Evolutionary conservation across 177 flowering plant species (phyloP), one percentile per base, ranked within the genome.

Genomic region (Vitis hybrid): DNA sequence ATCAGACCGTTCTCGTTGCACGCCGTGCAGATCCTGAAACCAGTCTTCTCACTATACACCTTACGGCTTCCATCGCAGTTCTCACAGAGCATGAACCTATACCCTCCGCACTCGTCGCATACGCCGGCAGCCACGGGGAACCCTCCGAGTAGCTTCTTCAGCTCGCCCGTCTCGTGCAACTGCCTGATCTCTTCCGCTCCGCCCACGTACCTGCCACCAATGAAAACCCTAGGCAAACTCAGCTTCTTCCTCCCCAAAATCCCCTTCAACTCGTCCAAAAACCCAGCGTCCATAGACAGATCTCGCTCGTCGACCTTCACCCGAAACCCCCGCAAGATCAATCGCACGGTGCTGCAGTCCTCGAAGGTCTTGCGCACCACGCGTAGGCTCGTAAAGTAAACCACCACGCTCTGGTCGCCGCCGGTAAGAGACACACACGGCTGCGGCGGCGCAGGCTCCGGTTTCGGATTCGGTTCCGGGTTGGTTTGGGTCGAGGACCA

Each of bases 341-440:
- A 73, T 78, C 88, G 76, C 69, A 88, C 94, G 69, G 81, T 60
- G 5, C 81, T 60, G 85, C 97, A 94, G 65, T 91, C 98, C 75
- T 94, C 97, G 73, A 81, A 93, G 18, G 97, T 94, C 70, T 69
- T 75, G 30, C 99, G 90, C 6, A 94, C 85, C 15, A 89, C 86
- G 27, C 90, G 88, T 68, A 94, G 93, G 77, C 89, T 87, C 49
- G 99, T 94, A 84, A 76, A 84, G 82, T 90, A 94, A 58, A 94
- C 57, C 58, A 91, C 82, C 48, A 94, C 70, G 5, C 77, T 70
- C 4, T 78, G 76, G 15, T 82, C 79, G 27, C 74, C 46, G 48
- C 75, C 72, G 14, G 85, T 81, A 51, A 70, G 59, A 16, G 55
- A 13, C 27, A 48, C n/a, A 32, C 70, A 14, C 11, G 54, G 64